phyloP scores from a whole-genome alignment of 768 basidiomycete species.

The Psilocybe azurescens region DNA sequence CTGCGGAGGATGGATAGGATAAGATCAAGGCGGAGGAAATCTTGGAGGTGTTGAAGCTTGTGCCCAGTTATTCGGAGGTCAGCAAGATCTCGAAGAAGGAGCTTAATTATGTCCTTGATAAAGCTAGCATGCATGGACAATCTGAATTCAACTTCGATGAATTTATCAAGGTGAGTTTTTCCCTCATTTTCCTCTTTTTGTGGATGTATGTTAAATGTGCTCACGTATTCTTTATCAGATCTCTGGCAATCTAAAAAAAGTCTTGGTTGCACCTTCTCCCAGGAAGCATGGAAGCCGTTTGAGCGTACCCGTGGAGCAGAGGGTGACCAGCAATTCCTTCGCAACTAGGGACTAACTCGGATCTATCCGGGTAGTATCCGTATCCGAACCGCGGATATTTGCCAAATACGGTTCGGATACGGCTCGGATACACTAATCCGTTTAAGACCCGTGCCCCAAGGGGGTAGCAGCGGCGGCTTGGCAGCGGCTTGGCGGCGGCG shows the following conservation, averaged over 20 bases:
- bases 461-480: too few species aligned
- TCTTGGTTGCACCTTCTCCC: conserved; percentile 49
- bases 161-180: conserved; percentile 77
- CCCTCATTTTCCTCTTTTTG: background rate
- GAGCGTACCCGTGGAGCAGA: conserved; percentile 60
- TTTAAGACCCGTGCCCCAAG: too few species aligned
- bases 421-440: too few species aligned
- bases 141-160: conserved; percentile 77
- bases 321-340: conserved; percentile 13
- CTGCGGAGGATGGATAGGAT: conserved; percentile 36
- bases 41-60: conserved; percentile 46
- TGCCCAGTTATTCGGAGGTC: conserved; percentile 65
- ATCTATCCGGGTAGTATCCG: too few species aligned
- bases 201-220: background rate
- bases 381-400: too few species aligned
- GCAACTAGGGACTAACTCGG: too few species aligned
- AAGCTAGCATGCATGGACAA: conserved; percentile 69
- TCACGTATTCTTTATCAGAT: conserved; percentile 46
- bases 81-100: conserved; percentile 62
- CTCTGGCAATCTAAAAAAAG: conserved; percentile 75
- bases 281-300: conserved; percentile 34
- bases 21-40: conserved; percentile 46
- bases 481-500: too few species aligned
- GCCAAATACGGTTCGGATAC: too few species aligned
- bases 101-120: conserved; percentile 74